These are phyloP conservation scores for Stereum hirsutum DNA, from an alignment of 1,284 basidiomycete species.

Conservation along the genomic window DNA sequence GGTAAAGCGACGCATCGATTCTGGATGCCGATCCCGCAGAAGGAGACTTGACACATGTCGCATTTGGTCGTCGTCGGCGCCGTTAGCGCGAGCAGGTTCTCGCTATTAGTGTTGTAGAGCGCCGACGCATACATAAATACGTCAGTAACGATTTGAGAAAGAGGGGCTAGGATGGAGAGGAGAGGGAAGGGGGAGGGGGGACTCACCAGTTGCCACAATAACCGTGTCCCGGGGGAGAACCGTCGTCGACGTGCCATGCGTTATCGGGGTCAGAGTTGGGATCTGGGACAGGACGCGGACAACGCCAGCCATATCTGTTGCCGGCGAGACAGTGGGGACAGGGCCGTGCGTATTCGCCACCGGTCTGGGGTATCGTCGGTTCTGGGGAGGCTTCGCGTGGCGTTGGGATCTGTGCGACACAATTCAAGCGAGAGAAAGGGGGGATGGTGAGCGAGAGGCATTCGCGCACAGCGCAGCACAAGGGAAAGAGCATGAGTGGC, in stretches of 20 bases:
- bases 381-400: conserved; percentile 69
- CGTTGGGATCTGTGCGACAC: conserved; percentile 67
- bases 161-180: background rate
- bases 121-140: background rate
- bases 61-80: conserved; percentile 71
- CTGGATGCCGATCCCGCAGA: conserved; percentile 68
- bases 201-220: conserved; percentile 69
- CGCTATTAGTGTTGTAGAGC: conserved; percentile 36
- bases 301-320: conserved; percentile 64
- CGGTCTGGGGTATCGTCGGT: conserved; percentile 47
- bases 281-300: conserved; percentile 64
- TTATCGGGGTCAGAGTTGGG: conserved; percentile 51
- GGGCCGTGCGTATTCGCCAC: conserved; percentile 54
- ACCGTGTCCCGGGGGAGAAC: conserved; percentile 62
- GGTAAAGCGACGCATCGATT: conserved; percentile 56
- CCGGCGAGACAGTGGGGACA: conserved; percentile 63
- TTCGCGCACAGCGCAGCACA: too few species aligned
- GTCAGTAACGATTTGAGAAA: background rate
- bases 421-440: too few species aligned
- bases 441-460: too few species aligned
- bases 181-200: background rate
- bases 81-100: conserved; percentile 55
- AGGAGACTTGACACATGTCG: conserved; percentile 68
- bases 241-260: conserved; percentile 67
- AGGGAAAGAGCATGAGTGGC: too few species aligned